Evolutionary conservation across 768 basidiomycete species (phyloP), one percentile per base, ranked within the genome.

Genomic region (Clathrus columnatus): DNA sequence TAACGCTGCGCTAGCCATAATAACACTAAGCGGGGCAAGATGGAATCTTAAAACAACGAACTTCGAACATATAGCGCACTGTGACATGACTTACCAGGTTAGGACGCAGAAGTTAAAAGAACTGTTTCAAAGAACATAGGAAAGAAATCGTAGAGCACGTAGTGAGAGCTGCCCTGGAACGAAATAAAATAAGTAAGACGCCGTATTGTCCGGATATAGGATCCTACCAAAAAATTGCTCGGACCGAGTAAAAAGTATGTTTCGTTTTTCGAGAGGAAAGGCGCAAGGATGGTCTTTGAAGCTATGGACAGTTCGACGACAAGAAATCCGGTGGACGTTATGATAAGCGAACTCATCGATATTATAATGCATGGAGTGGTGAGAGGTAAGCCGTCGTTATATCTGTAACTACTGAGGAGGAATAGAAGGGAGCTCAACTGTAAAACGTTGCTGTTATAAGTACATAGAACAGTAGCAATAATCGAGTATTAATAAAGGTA

Each of bases 71-170:
- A 30, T 7, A 16, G 10, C 23, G 20, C 23, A 20, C 30, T 30
- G 24, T 17, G 21, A 45, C 18, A 18, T 6, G 7, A 66, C 76
- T 53, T 60, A 82, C 83, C 83, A 14, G 84, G 81, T 6, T 75
- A 77, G 10, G 84, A 80, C 21, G 86, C 81, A 50, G 73, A 84
- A 14, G 84, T 81, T 24, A 87, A 64, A 65, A 77, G 72, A 4
- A 90, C 88, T 0, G 85, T 87, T 66, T 90, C 86, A 65, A 90
- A 91, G 84, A 85, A 90, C 66, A 84, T 82, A 4, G 88, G 88
- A 68, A 80, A 85, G 68, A 84, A 89, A 67, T 86, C 90, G 65
- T 79, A 84, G 61, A 90, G 74, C 0, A 81, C 72, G 54, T 90
- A 85, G n/a, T n/a, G n/a, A n/a, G n/a, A n/a, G n/a, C n/a, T n/a